Evolutionary conservation across 2,329 filamentous ascomycete genomes (phyloP), one percentile per base, ranked within the genome.

Genomic region (Penicillium sp.): DNA sequence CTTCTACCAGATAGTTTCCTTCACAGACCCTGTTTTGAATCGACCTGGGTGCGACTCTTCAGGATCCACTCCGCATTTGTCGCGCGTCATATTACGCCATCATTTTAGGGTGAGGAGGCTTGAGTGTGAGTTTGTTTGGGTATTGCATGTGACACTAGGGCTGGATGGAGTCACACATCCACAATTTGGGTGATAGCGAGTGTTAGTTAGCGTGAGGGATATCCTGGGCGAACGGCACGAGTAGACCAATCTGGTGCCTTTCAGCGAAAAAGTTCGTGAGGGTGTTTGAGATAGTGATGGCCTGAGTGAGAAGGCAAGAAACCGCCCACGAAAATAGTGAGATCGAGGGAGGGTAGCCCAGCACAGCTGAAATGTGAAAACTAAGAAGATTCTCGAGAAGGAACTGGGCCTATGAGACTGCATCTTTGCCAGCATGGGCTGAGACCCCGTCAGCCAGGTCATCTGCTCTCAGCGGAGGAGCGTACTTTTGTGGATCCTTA

Each of bases 121-220:
- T 23, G 29, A 29, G 30, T 13, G 19, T 5, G 26, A 53, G 57
- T 48, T 13, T 45, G 29, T 29, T 31, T 17, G 15, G 29, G 13
- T 50, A 44, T 31, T 15, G 60, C 63, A 65, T 61, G 63, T 65
- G 63, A 65, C 57, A 59, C 55, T 38, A 38, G 51, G 41, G 53
- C 49, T 26, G 41, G 58, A 61, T 64, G 51, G 31, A 56, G 49
- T 63, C 52, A 46, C 46, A 26, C 49, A 56, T 47, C 48, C 35
- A 41, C 35, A 41, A 29, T 50, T 41, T 19, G 21, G 54, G 51
- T 45, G 41, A 54, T 26, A 54, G 35, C 51, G 41, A 45, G 23
- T n/a, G 19, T 45, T 31, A 29, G 13, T n/a, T 31, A 29, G 13
- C 9, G 23, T 17, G 31, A 15, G 31, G 45, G 19, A 49, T 45